Conservation (phyloP, 306 rosid genomes). For the Styphnolobium japonicum region DNA sequence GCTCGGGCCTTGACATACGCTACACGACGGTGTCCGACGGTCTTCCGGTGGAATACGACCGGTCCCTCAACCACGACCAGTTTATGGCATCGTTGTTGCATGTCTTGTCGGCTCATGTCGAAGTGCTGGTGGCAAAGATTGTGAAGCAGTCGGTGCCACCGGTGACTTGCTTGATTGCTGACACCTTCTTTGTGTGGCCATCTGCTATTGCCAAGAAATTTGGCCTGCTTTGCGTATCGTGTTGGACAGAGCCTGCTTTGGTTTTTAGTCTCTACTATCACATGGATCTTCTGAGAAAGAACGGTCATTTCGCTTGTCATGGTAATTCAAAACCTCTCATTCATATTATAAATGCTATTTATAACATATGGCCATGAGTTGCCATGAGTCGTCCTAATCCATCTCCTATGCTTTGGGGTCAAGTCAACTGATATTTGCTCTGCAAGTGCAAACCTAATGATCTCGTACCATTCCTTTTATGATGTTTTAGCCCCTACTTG, state of each 20-base stretch:
- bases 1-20: slow-evolving; percentile 45
- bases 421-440: too few species aligned
- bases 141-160: slow-evolving; percentile 16
- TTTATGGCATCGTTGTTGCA: slow-evolving; percentile 47
- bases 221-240: slow-evolving; percentile 35
- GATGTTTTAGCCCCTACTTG: too few species aligned
- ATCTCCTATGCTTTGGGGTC: too few species aligned
- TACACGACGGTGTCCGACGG: slow-evolving; percentile 58
- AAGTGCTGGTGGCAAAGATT: slow-evolving; percentile 33
- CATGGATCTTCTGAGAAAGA: slow-evolving; percentile 39
- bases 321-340: slow-evolving; percentile 5
- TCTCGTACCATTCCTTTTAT: too few species aligned
- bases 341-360: too few species aligned
- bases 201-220: slow-evolving; percentile 45
- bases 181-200: slow-evolving; percentile 63
- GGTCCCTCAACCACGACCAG: slow-evolving; percentile 54
- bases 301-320: slow-evolving; percentile 49
- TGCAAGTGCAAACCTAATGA: too few species aligned
- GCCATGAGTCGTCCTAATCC: too few species aligned
- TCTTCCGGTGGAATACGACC: slow-evolving; percentile 51
- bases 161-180: slow-evolving; percentile 46
- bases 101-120: slow-evolving; percentile 41
- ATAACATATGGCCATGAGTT: too few species aligned
- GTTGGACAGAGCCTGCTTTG: slow-evolving; percentile 65
- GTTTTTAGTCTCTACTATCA: slow-evolving; percentile 53